Evolutionary conservation across 1,284 basidiomycete genomes (phyloP).

Genomic region (Schizophyllum commune): DNA sequence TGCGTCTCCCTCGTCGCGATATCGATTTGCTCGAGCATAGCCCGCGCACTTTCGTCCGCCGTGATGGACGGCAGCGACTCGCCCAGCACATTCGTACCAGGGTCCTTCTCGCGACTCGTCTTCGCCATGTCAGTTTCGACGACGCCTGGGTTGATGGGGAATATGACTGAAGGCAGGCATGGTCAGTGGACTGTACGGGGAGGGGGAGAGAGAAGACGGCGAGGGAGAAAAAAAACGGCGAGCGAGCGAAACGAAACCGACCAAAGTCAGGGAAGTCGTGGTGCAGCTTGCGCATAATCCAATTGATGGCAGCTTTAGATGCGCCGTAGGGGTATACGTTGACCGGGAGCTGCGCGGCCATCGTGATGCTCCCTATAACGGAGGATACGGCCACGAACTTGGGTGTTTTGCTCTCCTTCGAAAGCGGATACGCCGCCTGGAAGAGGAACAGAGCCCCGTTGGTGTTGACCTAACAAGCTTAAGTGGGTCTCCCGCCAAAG

Average conservation of each 20-base stretch:
- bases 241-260: background rate
- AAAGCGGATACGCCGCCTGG: conserved; percentile 3
- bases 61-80: background rate
- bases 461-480: background rate
- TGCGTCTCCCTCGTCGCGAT: background rate
- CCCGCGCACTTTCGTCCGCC: background rate
- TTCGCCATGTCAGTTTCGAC: background rate
- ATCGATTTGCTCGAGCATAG: background rate
- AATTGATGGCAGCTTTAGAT: background rate
- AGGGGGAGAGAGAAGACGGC: no score
- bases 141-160: background rate
- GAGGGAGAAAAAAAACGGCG: no score
- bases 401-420: background rate
- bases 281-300: background rate
- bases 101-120: background rate
- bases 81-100: background rate
- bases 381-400: background rate
- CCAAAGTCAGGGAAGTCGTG: background rate
- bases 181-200: no score
- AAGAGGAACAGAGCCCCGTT: conserved; percentile 1
- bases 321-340: background rate
- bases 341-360: background rate
- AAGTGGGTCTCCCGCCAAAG: background rate
- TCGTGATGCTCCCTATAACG: background rate
- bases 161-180: background rate